Evolutionary conservation across 164 flowering plant genomes (phyloP), one percentile per base, ranked within the genome.

Genomic region (Aristolochia fimbriata): DNA sequence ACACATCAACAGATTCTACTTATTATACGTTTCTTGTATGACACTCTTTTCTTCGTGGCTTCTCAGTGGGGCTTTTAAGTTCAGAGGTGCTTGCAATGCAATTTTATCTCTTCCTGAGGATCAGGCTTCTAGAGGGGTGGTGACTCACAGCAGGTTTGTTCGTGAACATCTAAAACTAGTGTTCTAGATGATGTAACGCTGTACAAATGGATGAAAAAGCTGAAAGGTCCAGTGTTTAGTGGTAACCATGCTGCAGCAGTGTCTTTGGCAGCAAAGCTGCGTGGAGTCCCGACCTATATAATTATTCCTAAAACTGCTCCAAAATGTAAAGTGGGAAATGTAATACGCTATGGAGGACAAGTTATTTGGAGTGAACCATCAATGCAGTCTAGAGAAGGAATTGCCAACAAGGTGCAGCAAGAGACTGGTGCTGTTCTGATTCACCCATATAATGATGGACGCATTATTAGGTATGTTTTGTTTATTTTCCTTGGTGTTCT

Each of bases 201-300:
- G 10, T 48, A 25, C 58, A 51, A n/a, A 23, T 51, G 51, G 10
- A 27, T 51, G 20, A 19, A 15, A 56, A 55, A 20, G 15, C 56
- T 52, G 30, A 52, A 22, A 10, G 15, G 15, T 22, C 30, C 15
- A 11, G 23, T 9, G 16, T 52, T 6, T 16, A 89, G 96, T 74
- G 95, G 96, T 19, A 92, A 89, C 71, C 95, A 92, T 80, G 98
- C 98, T 62, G 96, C 96, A 30, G 98, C 98, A 43, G 74, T 92
- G 68, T 57, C 98, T 53, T 74, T 88, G 81, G 95, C 96, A 71
- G 93, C 96, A 66, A 81, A 81, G 60, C 59, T 79, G 63, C 81
- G 95, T 31, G 85, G 88, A 24, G 78, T 89, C 59, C 96, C 93
- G 31, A 93, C 95, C 30, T 82, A 84, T 65, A 81, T 87, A 70